Percentiles rank a stretch among this genome's conserved stretches.
Evolutionary conservation across 176 grass and related monocot genomes (phyloP).

Genomic region (Oryza coarctata): DNA sequence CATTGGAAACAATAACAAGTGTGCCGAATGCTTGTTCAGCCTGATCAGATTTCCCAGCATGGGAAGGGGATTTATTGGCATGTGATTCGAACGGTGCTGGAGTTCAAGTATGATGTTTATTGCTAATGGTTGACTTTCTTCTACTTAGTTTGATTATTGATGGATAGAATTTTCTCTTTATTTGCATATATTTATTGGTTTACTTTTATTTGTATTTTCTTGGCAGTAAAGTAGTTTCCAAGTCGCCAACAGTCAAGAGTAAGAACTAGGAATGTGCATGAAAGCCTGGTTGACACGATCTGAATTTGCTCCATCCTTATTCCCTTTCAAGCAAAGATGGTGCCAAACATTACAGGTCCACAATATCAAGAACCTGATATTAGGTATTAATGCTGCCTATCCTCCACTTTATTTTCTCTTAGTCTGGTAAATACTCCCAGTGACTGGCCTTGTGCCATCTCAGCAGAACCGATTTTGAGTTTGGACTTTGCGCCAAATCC

Average conservation of each 20-base stretch:
- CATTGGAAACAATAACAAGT: constrained; percentile 41
- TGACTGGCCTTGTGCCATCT: background rate
- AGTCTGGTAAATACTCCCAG: background rate
- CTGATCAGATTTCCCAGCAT: constrained; percentile 26
- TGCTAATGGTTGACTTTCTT: background rate
- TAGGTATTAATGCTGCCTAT: background rate
- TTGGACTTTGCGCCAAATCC: background rate
- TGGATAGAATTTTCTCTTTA: background rate
- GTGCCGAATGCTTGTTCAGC: constrained; percentile 36
- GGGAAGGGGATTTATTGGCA: constrained; percentile 53
- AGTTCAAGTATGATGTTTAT: constrained; percentile 42
- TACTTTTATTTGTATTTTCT: constrained; percentile 8
- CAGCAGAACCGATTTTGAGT: background rate
- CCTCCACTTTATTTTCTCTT: background rate
- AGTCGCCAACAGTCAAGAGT: background rate
- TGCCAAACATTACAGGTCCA: background rate
- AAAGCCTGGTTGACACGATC: background rate
- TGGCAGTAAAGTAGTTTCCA: background rate
- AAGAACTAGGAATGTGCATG: constrained; percentile 8
- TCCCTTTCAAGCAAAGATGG: background rate
- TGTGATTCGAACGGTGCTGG: constrained; percentile 33
- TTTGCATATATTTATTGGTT: background rate
- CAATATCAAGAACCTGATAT: background rate
- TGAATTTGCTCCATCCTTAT: constrained; percentile 14
- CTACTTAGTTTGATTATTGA: background rate